Evolutionary conservation across 1,284 basidiomycete species (phyloP).

Genomic region (Tilletiopsis washingtonensis): DNA sequence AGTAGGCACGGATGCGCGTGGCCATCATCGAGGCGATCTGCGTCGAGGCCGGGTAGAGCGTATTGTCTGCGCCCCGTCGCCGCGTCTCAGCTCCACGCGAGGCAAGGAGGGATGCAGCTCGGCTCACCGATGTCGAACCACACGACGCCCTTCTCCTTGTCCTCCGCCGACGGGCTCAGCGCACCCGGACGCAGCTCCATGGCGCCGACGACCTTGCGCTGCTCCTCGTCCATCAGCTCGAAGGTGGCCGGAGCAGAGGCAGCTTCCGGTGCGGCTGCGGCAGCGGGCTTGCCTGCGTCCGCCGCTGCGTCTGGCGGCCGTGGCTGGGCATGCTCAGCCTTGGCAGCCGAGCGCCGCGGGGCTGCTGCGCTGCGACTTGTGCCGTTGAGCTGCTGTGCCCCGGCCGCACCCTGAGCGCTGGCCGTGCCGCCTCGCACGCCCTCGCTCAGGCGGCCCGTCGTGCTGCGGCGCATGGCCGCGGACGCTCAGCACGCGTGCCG

Average conservation of each 20-base stretch:
- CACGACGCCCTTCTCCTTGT: conserved; percentile 51
- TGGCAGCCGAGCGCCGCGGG: no score
- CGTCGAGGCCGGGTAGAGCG: conserved; percentile 55
- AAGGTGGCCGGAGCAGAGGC: not conserved
- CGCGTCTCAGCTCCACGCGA: no score
- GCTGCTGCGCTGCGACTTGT: no score
- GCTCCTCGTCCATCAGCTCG: not conserved
- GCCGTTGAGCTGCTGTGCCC: no score
- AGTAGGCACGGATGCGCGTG: conserved; percentile 71
- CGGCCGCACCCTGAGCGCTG: no score
- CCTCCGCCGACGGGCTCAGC: conserved; percentile 2
- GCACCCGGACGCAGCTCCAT: not conserved
- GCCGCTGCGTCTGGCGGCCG: no score
- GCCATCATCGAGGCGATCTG: conserved; percentile 70
- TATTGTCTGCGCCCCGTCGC: conserved; percentile 60
- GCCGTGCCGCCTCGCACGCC: no score
- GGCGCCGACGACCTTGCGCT: not conserved
- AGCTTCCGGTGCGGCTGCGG: not conserved
- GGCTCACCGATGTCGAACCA: conserved; percentile 64
- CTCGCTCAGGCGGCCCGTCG: no score
- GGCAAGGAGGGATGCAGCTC: not conserved
- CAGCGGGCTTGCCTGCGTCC: no score
- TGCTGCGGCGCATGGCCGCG: no score
- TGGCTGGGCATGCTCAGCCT: no score
- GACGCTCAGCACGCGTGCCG: no score